Conservation (phyloP, 2,329 filamentous ascomycete species). For the Pestalotiopsis sp. region DNA sequence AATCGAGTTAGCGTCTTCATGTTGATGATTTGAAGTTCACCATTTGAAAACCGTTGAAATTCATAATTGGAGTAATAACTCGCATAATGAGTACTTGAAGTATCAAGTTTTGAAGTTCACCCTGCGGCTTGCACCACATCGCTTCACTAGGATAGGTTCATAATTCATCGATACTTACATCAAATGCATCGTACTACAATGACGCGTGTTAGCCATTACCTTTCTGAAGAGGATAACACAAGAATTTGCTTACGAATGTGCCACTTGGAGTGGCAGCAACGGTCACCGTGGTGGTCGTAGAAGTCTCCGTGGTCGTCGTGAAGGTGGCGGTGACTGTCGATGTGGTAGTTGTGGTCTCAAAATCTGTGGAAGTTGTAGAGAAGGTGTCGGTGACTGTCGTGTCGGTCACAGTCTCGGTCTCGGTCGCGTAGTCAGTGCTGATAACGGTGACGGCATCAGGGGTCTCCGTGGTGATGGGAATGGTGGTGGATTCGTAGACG, state of each 20-base stretch:
- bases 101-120: too few relatives aligned
- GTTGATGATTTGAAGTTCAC: too few relatives aligned
- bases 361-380: neutral
- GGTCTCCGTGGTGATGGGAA: neutral
- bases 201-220: too few relatives aligned
- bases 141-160: too few relatives aligned
- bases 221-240: too few relatives aligned
- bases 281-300: neutral
- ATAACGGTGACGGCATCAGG: neutral
- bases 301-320: neutral
- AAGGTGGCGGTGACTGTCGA: neutral
- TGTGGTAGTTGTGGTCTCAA: neutral
- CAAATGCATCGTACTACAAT: too few relatives aligned
- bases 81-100: too few relatives aligned
- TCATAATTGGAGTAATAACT: too few relatives aligned
- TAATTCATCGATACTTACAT: too few relatives aligned
- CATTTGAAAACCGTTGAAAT: too few relatives aligned
- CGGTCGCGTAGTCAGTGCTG: neutral
- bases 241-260: neutral
- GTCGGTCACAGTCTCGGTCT: neutral
- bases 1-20: too few relatives aligned
- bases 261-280: neutral
- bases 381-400: neutral
- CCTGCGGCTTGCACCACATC: too few relatives aligned
- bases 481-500: neutral